Evolutionary conservation across 768 basidiomycete genomes (phyloP).

Genomic region (Hortiboletus flavorubellus): DNA sequence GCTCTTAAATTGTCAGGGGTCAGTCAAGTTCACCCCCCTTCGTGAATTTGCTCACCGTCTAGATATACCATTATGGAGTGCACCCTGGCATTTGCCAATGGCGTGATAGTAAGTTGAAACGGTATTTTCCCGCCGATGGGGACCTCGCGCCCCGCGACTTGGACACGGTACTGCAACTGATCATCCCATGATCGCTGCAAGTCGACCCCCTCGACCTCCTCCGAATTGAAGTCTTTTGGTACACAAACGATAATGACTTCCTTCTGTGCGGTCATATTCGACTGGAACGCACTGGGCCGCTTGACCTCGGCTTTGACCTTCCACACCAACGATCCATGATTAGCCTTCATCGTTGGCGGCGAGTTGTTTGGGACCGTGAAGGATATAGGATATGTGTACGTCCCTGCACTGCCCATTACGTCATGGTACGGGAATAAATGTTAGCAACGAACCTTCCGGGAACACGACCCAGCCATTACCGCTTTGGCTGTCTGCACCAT

Average conservation of each 20-base stretch:
- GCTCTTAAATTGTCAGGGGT: conserved; percentile 47
- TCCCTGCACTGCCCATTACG: conserved; percentile 67
- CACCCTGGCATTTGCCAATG: conserved; percentile 79
- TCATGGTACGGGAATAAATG: background rate
- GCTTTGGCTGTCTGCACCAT: conserved; percentile 28
- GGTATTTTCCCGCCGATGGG: conserved; percentile 82
- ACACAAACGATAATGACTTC: conserved; percentile 74
- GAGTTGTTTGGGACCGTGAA: conserved; percentile 79
- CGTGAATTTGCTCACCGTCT: conserved; percentile 62
- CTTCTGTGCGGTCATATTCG: conserved; percentile 63
- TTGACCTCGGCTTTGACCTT: conserved; percentile 76
- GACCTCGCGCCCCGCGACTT: conserved; percentile 71
- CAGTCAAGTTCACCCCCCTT: background rate
- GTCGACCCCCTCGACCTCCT: conserved; percentile 74
- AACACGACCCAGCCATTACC: conserved; percentile 81
- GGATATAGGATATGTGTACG: conserved; percentile 92
- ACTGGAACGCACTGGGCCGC: conserved; percentile 74
- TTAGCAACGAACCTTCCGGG: conserved; percentile 59
- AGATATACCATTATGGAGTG: conserved; percentile 68
- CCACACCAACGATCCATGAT: conserved; percentile 78
- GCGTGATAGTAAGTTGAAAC: conserved; percentile 76
- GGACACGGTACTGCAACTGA: conserved; percentile 78
- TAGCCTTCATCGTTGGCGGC: conserved; percentile 73
- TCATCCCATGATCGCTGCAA: conserved; percentile 91
- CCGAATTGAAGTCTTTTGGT: conserved; percentile 46